Base-by-base conservation (phyloP, 495 filamentous ascomycete species). In the Aspergillus saccharolyticus region DNA sequence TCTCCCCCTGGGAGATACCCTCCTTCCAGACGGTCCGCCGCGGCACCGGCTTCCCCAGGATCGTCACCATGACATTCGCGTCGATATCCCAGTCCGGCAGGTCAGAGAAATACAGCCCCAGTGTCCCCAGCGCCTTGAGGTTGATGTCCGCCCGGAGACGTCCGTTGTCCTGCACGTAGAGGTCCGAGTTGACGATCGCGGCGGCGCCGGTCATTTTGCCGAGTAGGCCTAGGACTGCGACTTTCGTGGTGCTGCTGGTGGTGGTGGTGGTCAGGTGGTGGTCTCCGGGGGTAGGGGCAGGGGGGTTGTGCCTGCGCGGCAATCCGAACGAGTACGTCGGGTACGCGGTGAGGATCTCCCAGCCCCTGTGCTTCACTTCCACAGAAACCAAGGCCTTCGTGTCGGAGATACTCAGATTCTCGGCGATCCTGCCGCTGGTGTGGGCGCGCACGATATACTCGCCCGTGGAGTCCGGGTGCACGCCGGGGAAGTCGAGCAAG, bases 131-230 rank as follows among this genome's bases (percentile, higher is more conserved):
- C 0, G 89, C 92, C 68, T 96, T 98, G 43, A 97, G 59, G 43
- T 74, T 78, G 7, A 85, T 80, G 59, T 83, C 81, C 17, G 91
- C 69, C 16, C 83, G 70, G 24, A 96, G 69, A 4, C 72, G 66
- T 3, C 88, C 85, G 44, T 81, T 85, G 22, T 81, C 73, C 10
- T 80, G 71, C 8, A 84, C 63, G 21, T 74, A 77, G 15, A 84
- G 78, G n/a, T 79, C 76, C 14, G 76, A 85, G 9, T 68, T 73
- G 1, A 87, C 64, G 15, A 97, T 75, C 0, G 90, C 94, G 0
- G 89, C 91, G 2, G 85, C 84, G 8, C 91, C 94, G 2, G 91
- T 90, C 86, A 97, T 95, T 68, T 96, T 96, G 16, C 81, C 89
- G 20, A 96, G 60, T 3, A 98, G 73, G 10, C 94, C 94, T 2